These are phyloP conservation scores for Phialophora expanda DNA, from an alignment of 2,329 filamentous ascomycete species.

Conservation along the genomic window DNA sequence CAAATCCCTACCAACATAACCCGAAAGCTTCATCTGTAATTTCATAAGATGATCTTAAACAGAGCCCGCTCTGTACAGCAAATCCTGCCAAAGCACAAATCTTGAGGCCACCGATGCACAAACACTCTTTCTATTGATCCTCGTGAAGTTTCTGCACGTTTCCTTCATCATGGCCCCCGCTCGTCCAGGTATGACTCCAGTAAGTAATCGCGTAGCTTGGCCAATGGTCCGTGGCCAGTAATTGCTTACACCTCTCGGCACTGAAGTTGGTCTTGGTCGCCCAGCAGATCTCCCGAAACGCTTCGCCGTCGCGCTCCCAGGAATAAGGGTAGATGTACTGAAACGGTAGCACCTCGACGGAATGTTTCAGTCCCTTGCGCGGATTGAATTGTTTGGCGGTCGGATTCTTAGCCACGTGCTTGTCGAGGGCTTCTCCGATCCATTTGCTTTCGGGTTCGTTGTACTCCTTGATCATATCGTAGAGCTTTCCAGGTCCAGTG, in stretches of 20 bases:
- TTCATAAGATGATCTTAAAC: not conserved
- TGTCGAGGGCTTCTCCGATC: conserved; percentile 30
- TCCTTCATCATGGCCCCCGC: conserved; percentile 31
- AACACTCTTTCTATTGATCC: conserved; percentile 21
- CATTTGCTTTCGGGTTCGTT: conserved; percentile 19
- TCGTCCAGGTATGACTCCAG: conserved; percentile 40
- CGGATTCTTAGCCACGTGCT: conserved; percentile 34
- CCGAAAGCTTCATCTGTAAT: not conserved
- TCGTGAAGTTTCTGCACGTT: conserved; percentile 33
- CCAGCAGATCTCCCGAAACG: conserved; percentile 35
- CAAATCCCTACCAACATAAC: not conserved
- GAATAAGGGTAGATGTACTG: conserved; percentile 39
- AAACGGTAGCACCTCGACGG: conserved; percentile 36
- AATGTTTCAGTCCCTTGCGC: conserved; percentile 31
- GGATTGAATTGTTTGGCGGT: conserved; percentile 34
- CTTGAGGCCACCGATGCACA: not conserved
- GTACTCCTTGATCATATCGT: conserved; percentile 32
- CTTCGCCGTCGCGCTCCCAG: conserved; percentile 39
- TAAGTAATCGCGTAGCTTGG: conserved; percentile 40
- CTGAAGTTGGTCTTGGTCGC: conserved; percentile 32
- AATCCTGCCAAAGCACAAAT: not conserved
- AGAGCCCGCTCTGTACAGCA: not conserved
- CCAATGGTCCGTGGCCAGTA: conserved; percentile 37
- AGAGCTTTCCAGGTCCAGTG: conserved; percentile 37
- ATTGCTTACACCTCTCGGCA: conserved; percentile 35